These are phyloP conservation scores for Coprinopsis strossmayeri DNA, from an alignment of 768 basidiomycete genomes.

Conservation along the genomic window DNA sequence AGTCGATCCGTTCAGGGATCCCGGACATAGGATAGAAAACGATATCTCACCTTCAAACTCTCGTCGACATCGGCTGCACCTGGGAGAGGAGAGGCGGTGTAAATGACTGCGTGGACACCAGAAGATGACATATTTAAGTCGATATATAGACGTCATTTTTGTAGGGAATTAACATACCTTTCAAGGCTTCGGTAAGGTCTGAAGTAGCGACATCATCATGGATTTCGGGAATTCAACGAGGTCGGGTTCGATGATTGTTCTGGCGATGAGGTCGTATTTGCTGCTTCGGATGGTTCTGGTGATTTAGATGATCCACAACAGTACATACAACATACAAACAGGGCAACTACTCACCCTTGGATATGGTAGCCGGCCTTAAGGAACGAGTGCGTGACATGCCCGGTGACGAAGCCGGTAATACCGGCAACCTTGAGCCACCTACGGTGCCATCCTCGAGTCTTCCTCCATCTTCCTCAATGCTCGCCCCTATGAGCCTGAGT, in stretches of 20 bases:
- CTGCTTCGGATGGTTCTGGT: slow-evolving; percentile 26
- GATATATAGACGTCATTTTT: too few relatives aligned
- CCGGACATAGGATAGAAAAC: not conserved
- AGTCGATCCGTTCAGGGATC: not conserved
- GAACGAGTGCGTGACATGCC: slow-evolving; percentile 28
- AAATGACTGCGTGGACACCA: slow-evolving; percentile 43
- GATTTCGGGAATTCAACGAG: slow-evolving; percentile 25
- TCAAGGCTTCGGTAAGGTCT: slow-evolving; percentile 43
- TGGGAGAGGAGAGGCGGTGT: slow-evolving; percentile 34
- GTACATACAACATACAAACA: not conserved
- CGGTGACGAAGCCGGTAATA: slow-evolving; percentile 32
- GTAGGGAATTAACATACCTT: slow-evolving; percentile 18
- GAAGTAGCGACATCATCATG: slow-evolving; percentile 25
- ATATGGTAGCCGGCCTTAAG: slow-evolving; percentile 32
- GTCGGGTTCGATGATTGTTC: slow-evolving; percentile 19
- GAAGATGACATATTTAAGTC: too few relatives aligned
- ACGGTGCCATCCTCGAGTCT: too few relatives aligned
- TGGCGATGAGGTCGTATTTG: slow-evolving; percentile 20
- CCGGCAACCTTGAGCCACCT: slow-evolving; percentile 34
- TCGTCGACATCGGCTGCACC: slow-evolving; percentile 20
- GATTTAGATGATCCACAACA: not conserved
- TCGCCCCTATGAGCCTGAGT: too few relatives aligned
- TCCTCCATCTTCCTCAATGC: too few relatives aligned
- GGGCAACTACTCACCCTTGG: slow-evolving; percentile 22
- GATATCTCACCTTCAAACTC: slow-evolving; percentile 18